Conservation (phyloP, 352 stramenopile species). For the Pythium aquatile region DNA sequence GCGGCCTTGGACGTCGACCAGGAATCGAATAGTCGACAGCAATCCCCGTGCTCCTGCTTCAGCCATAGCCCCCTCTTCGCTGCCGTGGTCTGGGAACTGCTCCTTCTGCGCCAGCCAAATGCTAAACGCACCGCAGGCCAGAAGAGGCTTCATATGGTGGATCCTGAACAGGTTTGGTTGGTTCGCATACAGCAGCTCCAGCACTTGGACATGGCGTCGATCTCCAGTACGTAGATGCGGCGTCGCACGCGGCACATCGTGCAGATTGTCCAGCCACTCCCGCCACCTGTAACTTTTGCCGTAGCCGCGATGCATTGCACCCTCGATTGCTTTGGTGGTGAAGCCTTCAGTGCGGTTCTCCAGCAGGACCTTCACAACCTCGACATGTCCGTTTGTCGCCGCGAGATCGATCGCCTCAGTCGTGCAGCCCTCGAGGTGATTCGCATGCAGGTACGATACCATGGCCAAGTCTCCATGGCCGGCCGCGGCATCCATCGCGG, state of each 20-base stretch:
- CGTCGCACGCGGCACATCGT: not conserved
- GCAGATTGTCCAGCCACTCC: not conserved
- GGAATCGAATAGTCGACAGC: conserved; percentile 10
- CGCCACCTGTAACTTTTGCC: not conserved
- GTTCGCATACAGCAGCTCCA: not conserved
- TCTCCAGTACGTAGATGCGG: not conserved
- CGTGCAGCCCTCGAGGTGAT: no score
- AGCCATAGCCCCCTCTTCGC: conserved; percentile 7
- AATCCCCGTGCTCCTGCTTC: conserved; percentile 3
- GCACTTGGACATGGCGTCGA: conserved; percentile 11
- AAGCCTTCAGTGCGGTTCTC: conserved; percentile 2
- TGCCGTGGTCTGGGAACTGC: not conserved
- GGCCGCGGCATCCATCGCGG: no score
- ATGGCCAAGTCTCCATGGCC: no score
- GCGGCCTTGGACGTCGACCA: not conserved
- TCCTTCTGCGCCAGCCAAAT: conserved; percentile 10
- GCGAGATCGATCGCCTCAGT: no score
- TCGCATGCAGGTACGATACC: no score
- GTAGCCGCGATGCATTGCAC: conserved; percentile 1
- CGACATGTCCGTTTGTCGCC: conserved; percentile 6
- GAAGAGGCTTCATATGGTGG: not conserved
- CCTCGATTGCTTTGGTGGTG: not conserved
- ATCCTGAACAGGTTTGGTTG: conserved; percentile 8
- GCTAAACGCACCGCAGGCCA: conserved; percentile 9
- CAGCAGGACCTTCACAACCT: conserved; percentile 22